phyloP scores from a whole-genome alignment of 106 monocot species.

The Dendrobium catenatum region DNA sequence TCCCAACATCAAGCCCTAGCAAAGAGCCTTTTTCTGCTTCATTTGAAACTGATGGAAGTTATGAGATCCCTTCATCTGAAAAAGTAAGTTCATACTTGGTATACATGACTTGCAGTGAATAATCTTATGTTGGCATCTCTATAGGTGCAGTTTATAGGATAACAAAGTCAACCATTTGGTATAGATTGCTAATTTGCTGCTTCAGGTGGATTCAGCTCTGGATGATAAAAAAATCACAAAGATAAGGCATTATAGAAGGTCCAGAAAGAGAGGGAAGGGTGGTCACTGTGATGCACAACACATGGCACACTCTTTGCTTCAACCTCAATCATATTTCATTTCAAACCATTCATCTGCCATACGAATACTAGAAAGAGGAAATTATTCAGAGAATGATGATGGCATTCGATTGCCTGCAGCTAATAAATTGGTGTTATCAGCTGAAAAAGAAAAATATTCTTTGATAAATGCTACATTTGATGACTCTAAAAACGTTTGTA shows the following conservation, averaged over 20 bases:
- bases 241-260: background rate
- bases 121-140: slow-evolving; percentile 2
- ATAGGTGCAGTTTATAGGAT: background rate
- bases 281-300: background rate
- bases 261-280: background rate
- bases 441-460: background rate
- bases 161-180: background rate
- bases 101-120: background rate
- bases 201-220: background rate
- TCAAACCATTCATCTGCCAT: background rate
- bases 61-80: background rate
- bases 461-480: background rate
- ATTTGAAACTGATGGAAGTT: background rate
- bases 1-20: background rate
- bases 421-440: background rate
- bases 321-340: background rate
- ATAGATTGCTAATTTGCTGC: background rate
- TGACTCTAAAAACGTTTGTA: background rate
- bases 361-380: background rate
- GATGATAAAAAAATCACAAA: background rate
- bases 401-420: background rate
- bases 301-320: background rate
- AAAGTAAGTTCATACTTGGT: background rate
- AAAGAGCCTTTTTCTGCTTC: background rate
- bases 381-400: background rate